Base-by-base conservation (phyloP, 2,329 filamentous ascomycete species). In the Hypoxylon sp. region DNA sequence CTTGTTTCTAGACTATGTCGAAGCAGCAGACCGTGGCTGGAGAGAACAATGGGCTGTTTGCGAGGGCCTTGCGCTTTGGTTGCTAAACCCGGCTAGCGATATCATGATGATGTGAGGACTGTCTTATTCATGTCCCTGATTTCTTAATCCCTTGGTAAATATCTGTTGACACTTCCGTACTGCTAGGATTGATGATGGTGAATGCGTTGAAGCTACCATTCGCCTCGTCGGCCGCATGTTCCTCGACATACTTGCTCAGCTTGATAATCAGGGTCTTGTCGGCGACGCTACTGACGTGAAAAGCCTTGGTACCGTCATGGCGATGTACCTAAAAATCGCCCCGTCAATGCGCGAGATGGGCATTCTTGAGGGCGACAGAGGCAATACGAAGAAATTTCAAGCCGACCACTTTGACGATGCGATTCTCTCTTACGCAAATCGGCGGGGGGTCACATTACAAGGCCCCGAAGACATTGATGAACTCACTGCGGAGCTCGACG, bases 31-130 rank as follows among this genome's bases (percentile, higher is more conserved):
- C 19, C 65, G 67, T 9, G 70, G 77, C 32, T 78, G 77, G 78
- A 76, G 74, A 50, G 77, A 80, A 62, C 74, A 80, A 65, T 82
- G 79, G 79, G 74, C 74, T 14, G 69, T 83, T 2, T 82, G 81
- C 53, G 80, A 83, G 67, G 76, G 66, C 2, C 59, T 78, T 6
- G 76, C 51, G 1, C 68, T 78, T 27, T 79, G 78, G 55, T 65
- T 80, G 30, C 45, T 70, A 3, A 51, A 59, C 2, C 60, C 67
- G 3, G 16, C 7, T 1, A 50, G 74, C 5, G 37, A 27, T 6
- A 21, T 65, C 0, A 43, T 78, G 48, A 59, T 29, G 30, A 62
- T 39, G 74, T 77, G 68, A 23, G 69, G 59, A 21, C 11, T 29
- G 8, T 43, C 25, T 43, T 30, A 30, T 12, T 11, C 37, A 11